phyloP scores from a whole-genome alignment of 2,329 filamentous ascomycete genomes.

The Epichloe sibirici region DNA sequence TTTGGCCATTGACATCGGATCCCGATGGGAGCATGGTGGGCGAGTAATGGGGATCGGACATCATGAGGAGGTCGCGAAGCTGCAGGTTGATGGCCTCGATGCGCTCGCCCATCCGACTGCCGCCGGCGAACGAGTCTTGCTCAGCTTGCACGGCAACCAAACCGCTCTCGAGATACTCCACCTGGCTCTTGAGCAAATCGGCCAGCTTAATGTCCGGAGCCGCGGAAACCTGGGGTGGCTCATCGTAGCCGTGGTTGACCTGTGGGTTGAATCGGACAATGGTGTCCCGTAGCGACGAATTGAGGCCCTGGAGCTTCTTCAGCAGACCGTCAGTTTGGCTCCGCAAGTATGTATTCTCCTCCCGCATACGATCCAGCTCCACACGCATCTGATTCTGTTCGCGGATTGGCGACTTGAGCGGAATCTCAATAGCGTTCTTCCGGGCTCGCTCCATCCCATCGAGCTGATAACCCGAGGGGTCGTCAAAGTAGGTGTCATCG shows the following conservation, averaged over 20 bases:
- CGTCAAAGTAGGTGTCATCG: slow-evolving; percentile 59
- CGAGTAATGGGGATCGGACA: slow-evolving; percentile 35
- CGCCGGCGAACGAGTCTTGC: slow-evolving; percentile 29
- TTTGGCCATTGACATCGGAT: slow-evolving; percentile 51
- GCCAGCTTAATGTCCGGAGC: slow-evolving; percentile 26
- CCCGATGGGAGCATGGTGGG: slow-evolving; percentile 46
- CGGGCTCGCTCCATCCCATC: slow-evolving; percentile 45
- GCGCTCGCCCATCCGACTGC: slow-evolving; percentile 34
- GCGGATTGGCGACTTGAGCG: slow-evolving; percentile 43
- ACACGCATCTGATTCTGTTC: slow-evolving; percentile 40
- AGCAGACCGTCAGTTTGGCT: slow-evolving; percentile 20
- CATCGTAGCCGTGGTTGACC: slow-evolving; percentile 33
- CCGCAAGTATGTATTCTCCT: slow-evolving; percentile 30
- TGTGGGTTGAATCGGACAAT: slow-evolving; percentile 51
- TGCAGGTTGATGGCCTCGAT: slow-evolving; percentile 52
- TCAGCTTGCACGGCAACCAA: slow-evolving; percentile 48
- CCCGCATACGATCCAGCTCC: slow-evolving; percentile 32
- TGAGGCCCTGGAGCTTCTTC: slow-evolving; percentile 54
- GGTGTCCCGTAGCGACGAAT: slow-evolving; percentile 52
- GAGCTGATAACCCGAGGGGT: slow-evolving; percentile 59
- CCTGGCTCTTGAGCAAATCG: slow-evolving; percentile 40
- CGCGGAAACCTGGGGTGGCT: slow-evolving; percentile 25
- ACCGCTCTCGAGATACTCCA: slow-evolving; percentile 60
- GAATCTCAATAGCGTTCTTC: slow-evolving; percentile 41
- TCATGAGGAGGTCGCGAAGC: slow-evolving; percentile 45